A percentile compares a stretch with the other conserved stretches of the same genome.
Evolutionary conservation across 192 early-diverging fungal species (phyloP).

Genomic region (Coemansia umbellata): DNA sequence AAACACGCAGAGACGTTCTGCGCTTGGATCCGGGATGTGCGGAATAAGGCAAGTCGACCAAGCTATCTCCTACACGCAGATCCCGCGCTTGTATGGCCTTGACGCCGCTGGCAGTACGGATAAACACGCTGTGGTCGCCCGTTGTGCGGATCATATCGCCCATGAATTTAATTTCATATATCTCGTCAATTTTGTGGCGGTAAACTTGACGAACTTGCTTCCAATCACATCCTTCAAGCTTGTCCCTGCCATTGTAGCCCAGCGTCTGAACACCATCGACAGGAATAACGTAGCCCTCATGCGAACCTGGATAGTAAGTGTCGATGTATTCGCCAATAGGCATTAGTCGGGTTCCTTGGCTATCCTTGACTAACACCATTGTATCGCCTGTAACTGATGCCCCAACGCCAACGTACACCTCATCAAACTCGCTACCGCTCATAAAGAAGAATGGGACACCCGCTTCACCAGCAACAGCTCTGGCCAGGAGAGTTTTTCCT

Average conservation of each 20-base stretch:
- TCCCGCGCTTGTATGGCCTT: conserved; percentile 35
- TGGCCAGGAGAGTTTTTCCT: conserved; percentile 94
- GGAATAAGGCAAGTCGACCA: conserved; percentile 43
- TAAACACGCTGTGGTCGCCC: conserved; percentile 52
- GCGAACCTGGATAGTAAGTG: conserved; percentile 18
- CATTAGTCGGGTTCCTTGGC: conserved; percentile 11
- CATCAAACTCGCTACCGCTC: conserved; percentile 98
- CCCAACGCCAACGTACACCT: conserved; percentile 97
- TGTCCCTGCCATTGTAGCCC: conserved; percentile 27
- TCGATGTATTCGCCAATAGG: conserved; percentile 46
- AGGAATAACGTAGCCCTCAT: conserved; percentile 37
- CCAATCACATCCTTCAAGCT: conserved; percentile 32
- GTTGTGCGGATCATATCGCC: conserved; percentile 46
- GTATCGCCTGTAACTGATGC: conserved; percentile 57
- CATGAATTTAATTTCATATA: conserved; percentile 42
- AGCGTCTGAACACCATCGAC: conserved; percentile 45
- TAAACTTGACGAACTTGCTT: conserved; percentile 46
- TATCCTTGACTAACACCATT: conserved; percentile 39
- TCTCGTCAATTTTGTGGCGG: conserved; percentile 44
- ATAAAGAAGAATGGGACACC: conserved; percentile 99
- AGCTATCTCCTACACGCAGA: conserved; percentile 33
- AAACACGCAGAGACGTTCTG: background rate
- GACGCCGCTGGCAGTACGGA: conserved; percentile 20
- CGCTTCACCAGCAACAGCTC: conserved; percentile 97
- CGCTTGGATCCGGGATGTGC: background rate